Evolutionary conservation across 306 rosid genomes (phyloP).

Genomic region (Quercus alba): DNA sequence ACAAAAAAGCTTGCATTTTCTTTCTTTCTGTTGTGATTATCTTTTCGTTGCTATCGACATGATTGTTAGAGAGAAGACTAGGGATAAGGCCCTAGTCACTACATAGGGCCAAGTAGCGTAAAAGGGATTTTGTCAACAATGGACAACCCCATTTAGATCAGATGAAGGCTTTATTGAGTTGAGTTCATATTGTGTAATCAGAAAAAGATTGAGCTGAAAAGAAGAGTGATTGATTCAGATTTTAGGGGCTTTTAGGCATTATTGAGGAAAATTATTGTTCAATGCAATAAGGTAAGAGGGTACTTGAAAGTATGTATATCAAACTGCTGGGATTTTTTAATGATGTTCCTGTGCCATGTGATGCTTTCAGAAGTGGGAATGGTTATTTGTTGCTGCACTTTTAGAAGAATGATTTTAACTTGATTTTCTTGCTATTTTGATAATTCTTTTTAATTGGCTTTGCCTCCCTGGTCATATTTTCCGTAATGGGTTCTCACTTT

Average conservation of each 20-base stretch:
- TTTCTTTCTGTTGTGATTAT: background rate
- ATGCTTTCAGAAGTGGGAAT: background rate
- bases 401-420: conserved; percentile 2
- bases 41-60: background rate
- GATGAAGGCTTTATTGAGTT: background rate
- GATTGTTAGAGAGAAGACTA: background rate
- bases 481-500: background rate
- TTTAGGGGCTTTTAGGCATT: background rate
- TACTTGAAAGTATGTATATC: background rate
- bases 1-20: background rate
- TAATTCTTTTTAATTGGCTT: background rate
- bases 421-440: conserved; percentile 3
- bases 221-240: background rate
- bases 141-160: background rate
- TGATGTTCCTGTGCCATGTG: background rate
- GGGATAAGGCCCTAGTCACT: background rate
- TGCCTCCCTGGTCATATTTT: background rate
- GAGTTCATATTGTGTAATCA: background rate
- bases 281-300: background rate
- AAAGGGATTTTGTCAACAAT: background rate
- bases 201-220: background rate
- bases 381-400: background rate
- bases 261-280: background rate
- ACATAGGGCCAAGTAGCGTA: background rate
- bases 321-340: background rate